Evolutionary conservation across 345 rosid species (phyloP).

Genomic region (Pistacia atlantica): DNA sequence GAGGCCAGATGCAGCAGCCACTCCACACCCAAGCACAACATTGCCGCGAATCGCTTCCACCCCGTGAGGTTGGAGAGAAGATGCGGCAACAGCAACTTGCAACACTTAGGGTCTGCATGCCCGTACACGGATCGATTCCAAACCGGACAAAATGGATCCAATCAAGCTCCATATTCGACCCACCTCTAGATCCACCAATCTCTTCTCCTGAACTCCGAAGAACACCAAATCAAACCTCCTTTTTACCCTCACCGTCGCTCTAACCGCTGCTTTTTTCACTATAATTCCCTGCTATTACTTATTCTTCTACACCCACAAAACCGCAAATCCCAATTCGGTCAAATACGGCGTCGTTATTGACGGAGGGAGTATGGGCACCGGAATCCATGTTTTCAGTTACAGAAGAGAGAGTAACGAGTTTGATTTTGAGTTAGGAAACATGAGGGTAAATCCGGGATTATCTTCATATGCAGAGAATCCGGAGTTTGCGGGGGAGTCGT

Average conservation of each 20-base stretch:
- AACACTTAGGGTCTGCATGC: slow-evolving; percentile 42
- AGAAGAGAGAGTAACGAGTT: slow-evolving; percentile 30
- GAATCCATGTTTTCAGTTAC: slow-evolving; percentile 66
- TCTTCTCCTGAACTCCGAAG: slow-evolving; percentile 36
- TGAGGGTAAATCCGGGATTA: slow-evolving; percentile 81
- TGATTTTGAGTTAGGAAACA: slow-evolving; percentile 52
- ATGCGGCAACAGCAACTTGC: too few species aligned
- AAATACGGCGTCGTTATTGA: slow-evolving; percentile 62
- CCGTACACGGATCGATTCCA: slow-evolving; percentile 46
- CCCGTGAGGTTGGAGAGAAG: too few species aligned
- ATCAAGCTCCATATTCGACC: slow-evolving; percentile 51
- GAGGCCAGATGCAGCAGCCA: too few species aligned
- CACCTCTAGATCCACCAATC: slow-evolving; percentile 41
- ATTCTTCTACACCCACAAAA: slow-evolving; percentile 21
- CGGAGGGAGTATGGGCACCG: slow-evolving; percentile 89
- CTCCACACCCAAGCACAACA: too few species aligned
- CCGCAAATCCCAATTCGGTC: slow-evolving; percentile 9
- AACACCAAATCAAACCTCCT: slow-evolving; percentile 32
- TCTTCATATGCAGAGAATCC: slow-evolving; percentile 67
- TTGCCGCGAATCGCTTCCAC: too few species aligned
- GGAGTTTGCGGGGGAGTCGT: slow-evolving; percentile 54
- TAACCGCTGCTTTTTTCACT: slow-evolving; percentile 25
- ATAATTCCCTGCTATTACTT: slow-evolving; percentile 28
- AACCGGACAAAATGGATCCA: slow-evolving; percentile 52
- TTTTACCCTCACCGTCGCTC: slow-evolving; percentile 26